phyloP scores from a whole-genome alignment of 75 land plant species.

The Picea glauca region DNA sequence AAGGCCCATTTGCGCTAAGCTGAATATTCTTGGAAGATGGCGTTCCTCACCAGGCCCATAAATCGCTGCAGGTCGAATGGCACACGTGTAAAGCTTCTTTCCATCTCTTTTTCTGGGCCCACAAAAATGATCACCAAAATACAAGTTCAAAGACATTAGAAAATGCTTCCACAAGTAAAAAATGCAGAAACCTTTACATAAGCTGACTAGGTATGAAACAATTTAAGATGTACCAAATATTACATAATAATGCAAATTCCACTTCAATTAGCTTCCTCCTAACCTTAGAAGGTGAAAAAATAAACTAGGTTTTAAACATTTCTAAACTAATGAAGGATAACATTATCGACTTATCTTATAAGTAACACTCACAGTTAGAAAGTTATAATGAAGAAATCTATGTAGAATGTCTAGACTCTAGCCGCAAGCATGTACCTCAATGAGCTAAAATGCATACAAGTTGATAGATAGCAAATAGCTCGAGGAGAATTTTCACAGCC shows the following conservation, averaged over 20 bases:
- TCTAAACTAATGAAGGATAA: not conserved
- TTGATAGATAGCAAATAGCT: too few species aligned
- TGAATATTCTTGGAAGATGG: constrained; percentile 76
- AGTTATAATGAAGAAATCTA: too few species aligned
- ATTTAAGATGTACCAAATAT: not conserved
- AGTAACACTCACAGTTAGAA: too few species aligned
- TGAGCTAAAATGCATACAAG: too few species aligned
- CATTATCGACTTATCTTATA: not conserved
- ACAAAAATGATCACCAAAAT: not conserved
- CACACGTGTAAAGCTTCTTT: constrained; percentile 75
- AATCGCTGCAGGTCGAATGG: constrained; percentile 88
- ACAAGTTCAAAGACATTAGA: not conserved
- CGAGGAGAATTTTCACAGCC: too few species aligned
- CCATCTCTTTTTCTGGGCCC: constrained; percentile 51
- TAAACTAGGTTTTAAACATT: not conserved
- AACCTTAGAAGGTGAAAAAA: not conserved
- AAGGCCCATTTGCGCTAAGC: constrained; percentile 67
- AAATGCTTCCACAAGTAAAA: not conserved
- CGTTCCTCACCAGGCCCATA: constrained; percentile 94
- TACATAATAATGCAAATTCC: constrained; percentile 1
- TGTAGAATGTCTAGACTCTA: too few species aligned
- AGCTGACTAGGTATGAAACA: not conserved
- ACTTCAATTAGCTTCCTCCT: not conserved
- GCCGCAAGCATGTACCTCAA: too few species aligned
- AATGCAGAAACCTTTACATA: not conserved